Conservation (phyloP, 2,329 filamentous ascomycete genomes). For the Claviceps sorghi region DNA sequence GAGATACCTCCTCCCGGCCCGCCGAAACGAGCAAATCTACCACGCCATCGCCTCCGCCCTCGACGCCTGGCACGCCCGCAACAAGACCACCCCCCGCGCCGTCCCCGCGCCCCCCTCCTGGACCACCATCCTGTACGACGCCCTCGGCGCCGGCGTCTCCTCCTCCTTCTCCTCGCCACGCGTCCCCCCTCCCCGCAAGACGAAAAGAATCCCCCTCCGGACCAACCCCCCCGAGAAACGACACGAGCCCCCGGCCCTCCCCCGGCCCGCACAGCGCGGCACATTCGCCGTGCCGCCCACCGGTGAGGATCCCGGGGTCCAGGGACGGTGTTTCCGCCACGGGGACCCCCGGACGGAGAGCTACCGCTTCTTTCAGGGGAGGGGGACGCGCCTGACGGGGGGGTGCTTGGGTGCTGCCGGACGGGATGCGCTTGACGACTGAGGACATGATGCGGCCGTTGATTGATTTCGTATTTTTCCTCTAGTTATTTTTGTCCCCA, state of each 20-base stretch:
- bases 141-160: not conserved
- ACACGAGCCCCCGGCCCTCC: not conserved
- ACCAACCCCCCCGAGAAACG: too few relatives aligned
- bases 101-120: not conserved
- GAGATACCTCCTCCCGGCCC: constrained; percentile 52
- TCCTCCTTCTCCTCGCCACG: not conserved
- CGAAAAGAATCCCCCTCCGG: not conserved
- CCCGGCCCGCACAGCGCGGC: not conserved
- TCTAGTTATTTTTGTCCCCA: too few relatives aligned
- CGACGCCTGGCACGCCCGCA: constrained; percentile 23
- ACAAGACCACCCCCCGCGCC: constrained; percentile 1
- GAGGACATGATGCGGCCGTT: too few relatives aligned
- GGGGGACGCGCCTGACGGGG: constrained; percentile 10
- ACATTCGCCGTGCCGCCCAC: too few relatives aligned
- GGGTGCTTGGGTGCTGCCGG: constrained; percentile 10
- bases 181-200: not conserved
- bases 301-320: too few relatives aligned
- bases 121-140: constrained; percentile 1
- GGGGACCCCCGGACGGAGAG: constrained; percentile 11
- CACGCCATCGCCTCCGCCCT: constrained; percentile 48
- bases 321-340: not conserved
- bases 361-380: constrained; percentile 15
- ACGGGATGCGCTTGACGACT: not conserved
- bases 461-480: too few relatives aligned
- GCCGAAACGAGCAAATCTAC: constrained; percentile 40